Base-by-base conservation (phyloP, 23 red algal species). In the Cyanidioschyzon merolae region DNA sequence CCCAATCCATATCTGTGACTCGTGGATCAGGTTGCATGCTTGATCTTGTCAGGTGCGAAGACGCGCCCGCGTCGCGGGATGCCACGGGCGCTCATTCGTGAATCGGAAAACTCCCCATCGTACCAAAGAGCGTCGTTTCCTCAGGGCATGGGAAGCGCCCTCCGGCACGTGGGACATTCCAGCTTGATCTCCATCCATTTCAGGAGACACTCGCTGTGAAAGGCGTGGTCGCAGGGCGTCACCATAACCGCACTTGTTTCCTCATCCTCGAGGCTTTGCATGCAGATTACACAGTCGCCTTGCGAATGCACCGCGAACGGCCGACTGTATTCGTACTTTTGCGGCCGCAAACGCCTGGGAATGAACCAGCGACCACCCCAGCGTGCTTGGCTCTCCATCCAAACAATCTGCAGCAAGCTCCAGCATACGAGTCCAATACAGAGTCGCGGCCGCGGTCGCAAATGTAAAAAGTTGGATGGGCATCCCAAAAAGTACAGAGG, bases 301-400 rank as follows among this genome's bases (percentile, higher is more conserved):
- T 26, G 26, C 31, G 15, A 26, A 18, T 1, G 75, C 68, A 82
- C 39, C 24, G 82, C 57, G 0, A 85, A 76, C 31, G 88, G 88
- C 27, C 89, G 83, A 26, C 75, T 87, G 58, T 92, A 95, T 51
- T 95, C 90, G 67, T 95, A 95, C 68, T 95, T 95, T 58, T 79
- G 84, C 31, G 90, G 90, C 1, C 87, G 82, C 58, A 95, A 82
- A 1, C 79, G 80, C 67, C 88, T 95, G 2, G 90, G 90, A 16
- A 95, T 84, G 39, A 95, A 95, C 85, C 90, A 95, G 0, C 90
- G 82, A 36, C 84, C 68, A 18, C 90, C 90, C 68, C 76, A 95
- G 39, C 78, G 77, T 78, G 84, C 83, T 77, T 95, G 90, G 32
- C 77, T 86, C 38, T 81, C 40, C 54, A 95, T 76, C 71, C 87